These are phyloP conservation scores for Fusarium foetens DNA, from an alignment of 2,329 filamentous ascomycete species.

Conservation along the genomic window DNA sequence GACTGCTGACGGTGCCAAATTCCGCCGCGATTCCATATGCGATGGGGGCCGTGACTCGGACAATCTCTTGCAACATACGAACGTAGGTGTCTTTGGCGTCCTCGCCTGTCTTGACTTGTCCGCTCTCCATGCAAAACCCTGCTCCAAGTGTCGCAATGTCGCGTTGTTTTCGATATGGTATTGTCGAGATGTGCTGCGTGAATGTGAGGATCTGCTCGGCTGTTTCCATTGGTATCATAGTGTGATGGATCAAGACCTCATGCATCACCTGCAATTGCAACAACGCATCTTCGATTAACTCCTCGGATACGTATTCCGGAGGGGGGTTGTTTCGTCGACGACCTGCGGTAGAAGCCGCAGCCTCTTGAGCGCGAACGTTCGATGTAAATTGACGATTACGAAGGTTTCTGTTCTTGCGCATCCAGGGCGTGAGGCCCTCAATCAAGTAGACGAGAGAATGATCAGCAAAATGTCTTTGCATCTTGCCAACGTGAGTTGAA, in stretches of 20 bases:
- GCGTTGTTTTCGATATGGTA: constrained; percentile 72
- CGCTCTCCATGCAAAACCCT: constrained; percentile 81
- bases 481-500: constrained; percentile 65
- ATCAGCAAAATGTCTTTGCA: constrained; percentile 63
- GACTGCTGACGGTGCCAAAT: constrained; percentile 66
- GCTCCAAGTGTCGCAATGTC: constrained; percentile 63
- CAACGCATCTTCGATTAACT: constrained; percentile 75
- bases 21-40: constrained; percentile 74
- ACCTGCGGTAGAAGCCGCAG: constrained; percentile 42
- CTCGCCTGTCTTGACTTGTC: constrained; percentile 78
- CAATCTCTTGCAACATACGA: constrained; percentile 80
- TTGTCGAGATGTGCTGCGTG: constrained; percentile 81
- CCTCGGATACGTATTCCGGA: constrained; percentile 70
- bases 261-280: constrained; percentile 76
- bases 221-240: constrained; percentile 67
- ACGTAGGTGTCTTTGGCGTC: constrained; percentile 73
- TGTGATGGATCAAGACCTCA: constrained; percentile 76
- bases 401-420: constrained; percentile 73
- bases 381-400: constrained; percentile 75
- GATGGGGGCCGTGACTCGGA: constrained; percentile 75
- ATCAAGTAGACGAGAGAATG: constrained; percentile 75
- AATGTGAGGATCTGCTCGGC: constrained; percentile 78
- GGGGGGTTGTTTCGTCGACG: constrained; percentile 53
- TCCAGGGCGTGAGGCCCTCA: constrained; percentile 73
- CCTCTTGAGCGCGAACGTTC: constrained; percentile 63